Percentiles rank a stretch among this genome's conserved stretches.
Evolutionary conservation across 1,139 yeast genomes (phyloP).

Genomic region (Geotrichum carabidarum): DNA sequence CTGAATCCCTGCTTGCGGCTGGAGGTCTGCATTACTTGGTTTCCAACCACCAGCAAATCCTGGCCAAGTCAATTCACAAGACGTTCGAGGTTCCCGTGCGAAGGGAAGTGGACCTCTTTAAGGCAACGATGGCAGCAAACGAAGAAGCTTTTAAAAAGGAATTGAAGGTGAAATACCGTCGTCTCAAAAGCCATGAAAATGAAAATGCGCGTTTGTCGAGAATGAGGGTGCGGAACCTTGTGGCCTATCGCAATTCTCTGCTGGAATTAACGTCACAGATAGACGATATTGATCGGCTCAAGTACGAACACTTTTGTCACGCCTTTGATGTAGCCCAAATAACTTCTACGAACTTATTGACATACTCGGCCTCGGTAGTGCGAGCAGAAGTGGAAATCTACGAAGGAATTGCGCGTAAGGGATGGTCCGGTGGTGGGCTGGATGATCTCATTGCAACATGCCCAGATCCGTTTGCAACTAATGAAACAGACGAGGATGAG

Average conservation of each 20-base stretch:
- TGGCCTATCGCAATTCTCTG: constrained; percentile 59
- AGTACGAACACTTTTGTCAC: constrained; percentile 64
- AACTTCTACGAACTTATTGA: constrained; percentile 51
- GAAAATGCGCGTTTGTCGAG: constrained; percentile 54
- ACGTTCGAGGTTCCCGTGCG: constrained; percentile 55
- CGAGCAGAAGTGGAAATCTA: constrained; percentile 76
- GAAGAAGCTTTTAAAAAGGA: constrained; percentile 52
- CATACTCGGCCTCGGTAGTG: constrained; percentile 58
- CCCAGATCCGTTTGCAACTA: constrained; percentile 41
- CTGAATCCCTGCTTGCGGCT: constrained; percentile 64
- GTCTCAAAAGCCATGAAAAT: constrained; percentile 51
- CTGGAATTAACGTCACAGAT: constrained; percentile 64
- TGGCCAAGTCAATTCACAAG: constrained; percentile 51
- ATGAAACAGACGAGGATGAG: constrained; percentile 26
- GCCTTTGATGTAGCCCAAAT: constrained; percentile 58
- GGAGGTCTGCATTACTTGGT: constrained; percentile 75
- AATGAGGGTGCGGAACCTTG: constrained; percentile 45
- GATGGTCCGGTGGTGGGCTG: constrained; percentile 82
- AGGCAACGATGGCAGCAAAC: constrained; percentile 36
- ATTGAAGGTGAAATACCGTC: constrained; percentile 51
- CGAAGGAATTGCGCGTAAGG: constrained; percentile 76
- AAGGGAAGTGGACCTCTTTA: constrained; percentile 27
- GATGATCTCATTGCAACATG: constrained; percentile 52
- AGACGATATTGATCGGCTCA: constrained; percentile 71
- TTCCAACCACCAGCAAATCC: constrained; percentile 70